Evolutionary conservation across 1,284 basidiomycete genomes (phyloP).

Genomic region (Dichomitus squalens): DNA sequence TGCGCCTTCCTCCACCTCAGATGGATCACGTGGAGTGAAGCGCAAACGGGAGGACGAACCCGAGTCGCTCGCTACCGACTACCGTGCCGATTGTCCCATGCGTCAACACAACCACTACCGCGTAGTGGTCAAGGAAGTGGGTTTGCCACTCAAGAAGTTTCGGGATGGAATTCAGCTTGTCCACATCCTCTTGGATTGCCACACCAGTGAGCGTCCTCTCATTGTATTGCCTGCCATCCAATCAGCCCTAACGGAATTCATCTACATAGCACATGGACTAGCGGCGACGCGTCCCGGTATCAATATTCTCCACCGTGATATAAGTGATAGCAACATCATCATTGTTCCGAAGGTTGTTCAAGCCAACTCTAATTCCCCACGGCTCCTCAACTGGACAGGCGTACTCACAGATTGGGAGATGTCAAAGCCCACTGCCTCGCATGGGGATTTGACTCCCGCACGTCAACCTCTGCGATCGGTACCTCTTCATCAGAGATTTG

Average conservation of each 20-base stretch:
- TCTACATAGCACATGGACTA: not conserved
- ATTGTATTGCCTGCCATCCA: too few relatives aligned
- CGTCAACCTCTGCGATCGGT: conserved; percentile 4
- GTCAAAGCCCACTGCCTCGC: not conserved
- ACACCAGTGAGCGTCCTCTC: too few relatives aligned
- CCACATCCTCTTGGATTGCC: not conserved
- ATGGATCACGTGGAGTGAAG: too few relatives aligned
- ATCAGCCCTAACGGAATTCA: too few relatives aligned
- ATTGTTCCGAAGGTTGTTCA: not conserved
- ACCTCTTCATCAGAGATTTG: too few relatives aligned
- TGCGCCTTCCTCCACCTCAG: too few relatives aligned
- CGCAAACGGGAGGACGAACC: too few relatives aligned
- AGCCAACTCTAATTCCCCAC: not conserved
- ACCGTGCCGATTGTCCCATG: not conserved
- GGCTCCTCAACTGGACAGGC: not conserved
- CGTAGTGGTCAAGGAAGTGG: conserved; percentile 12
- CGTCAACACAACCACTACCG: conserved; percentile 15
- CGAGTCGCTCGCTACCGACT: too few relatives aligned
- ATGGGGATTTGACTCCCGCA: not conserved
- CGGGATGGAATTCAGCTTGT: conserved; percentile 3
- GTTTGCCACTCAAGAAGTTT: conserved; percentile 3
- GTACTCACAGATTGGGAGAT: not conserved
- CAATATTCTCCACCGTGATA: not conserved
- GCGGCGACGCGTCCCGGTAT: not conserved
- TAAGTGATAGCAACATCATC: not conserved